Conservation (phyloP, 768 basidiomycete genomes). For the Russula lepida region DNA sequence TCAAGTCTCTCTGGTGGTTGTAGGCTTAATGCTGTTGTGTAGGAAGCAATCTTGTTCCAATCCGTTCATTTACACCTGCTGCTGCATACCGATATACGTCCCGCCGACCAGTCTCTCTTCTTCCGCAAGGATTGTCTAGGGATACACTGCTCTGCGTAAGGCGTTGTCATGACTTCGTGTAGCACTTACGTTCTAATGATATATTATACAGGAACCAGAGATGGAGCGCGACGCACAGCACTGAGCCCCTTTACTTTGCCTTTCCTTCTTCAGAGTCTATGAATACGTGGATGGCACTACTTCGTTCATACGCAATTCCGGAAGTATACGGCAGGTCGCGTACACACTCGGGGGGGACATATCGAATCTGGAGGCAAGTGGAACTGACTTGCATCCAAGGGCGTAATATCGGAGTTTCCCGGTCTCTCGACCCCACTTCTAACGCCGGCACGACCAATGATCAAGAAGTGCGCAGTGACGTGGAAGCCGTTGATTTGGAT, state of each 20-base stretch:
- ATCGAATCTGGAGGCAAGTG: conserved; percentile 83
- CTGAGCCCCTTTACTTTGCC: conserved; percentile 67
- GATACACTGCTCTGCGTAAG: conserved; percentile 56
- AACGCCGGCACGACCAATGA: conserved; percentile 16
- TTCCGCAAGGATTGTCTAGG: conserved; percentile 68
- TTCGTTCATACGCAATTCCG: conserved; percentile 72
- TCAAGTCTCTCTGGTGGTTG: neutral
- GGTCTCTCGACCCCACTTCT: conserved; percentile 29
- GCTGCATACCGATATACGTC: conserved; percentile 74
- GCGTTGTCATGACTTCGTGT: neutral
- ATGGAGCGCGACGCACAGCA: conserved; percentile 42
- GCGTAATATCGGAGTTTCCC: conserved; percentile 56
- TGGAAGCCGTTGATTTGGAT: conserved; percentile 54
- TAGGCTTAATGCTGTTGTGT: conserved; percentile 6
- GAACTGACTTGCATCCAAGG: conserved; percentile 67
- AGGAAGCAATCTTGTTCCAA: conserved; percentile 70
- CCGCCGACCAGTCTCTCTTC: conserved; percentile 66
- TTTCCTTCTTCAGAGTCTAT: conserved; percentile 57
- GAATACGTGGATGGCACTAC: conserved; percentile 70
- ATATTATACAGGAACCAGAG: conserved; percentile 43
- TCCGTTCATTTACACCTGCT: conserved; percentile 66
- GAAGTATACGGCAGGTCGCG: conserved; percentile 65
- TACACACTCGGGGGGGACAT: conserved; percentile 54
- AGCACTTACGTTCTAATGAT: conserved; percentile 7
- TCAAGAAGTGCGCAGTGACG: conserved; percentile 19